These are phyloP conservation scores for Trypanosoma vivax DNA, from an alignment of 208 protist species.

Conservation along the genomic window DNA sequence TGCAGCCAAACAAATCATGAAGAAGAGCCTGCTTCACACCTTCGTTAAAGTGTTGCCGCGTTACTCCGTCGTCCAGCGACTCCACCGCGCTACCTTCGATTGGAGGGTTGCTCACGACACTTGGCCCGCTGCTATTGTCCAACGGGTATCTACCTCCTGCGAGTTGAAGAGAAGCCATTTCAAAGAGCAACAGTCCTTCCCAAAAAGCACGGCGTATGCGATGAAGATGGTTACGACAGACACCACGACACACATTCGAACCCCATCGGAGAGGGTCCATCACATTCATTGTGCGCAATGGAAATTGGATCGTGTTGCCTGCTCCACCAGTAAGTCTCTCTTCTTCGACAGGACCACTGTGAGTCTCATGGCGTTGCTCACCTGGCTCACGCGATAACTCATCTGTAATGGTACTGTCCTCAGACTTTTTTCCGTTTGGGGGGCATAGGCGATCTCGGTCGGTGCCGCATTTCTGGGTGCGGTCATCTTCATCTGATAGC, in stretches of 20 bases:
- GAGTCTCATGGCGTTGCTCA: constrained; percentile 27
- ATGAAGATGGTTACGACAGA: constrained; percentile 79
- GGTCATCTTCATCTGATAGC: constrained; percentile 44
- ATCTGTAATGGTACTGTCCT: neutral
- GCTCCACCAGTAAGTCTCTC: constrained; percentile 42
- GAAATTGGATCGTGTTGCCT: constrained; percentile 66
- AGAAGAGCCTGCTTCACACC: constrained; percentile 21
- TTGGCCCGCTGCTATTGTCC: constrained; percentile 1
- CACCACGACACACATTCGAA: constrained; percentile 85
- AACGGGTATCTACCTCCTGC: neutral
- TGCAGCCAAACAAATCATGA: constrained; percentile 47
- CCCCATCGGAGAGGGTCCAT: constrained; percentile 87
- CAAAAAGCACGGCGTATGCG: constrained; percentile 65
- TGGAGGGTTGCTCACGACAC: neutral
- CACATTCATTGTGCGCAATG: constrained; percentile 84
- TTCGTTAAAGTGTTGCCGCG: neutral
- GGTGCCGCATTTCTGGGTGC: constrained; percentile 27
- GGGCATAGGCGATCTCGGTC: constrained; percentile 9
- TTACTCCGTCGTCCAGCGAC: neutral
- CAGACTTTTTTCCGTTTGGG: neutral
- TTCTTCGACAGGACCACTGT: constrained; percentile 30
- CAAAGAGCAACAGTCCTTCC: constrained; percentile 48
- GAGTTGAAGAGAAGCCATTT: constrained; percentile 24
- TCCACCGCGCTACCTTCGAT: neutral
- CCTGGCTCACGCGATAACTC: neutral